Conservation (phyloP, 345 rosid species). For the Conringia planisiliqua region DNA sequence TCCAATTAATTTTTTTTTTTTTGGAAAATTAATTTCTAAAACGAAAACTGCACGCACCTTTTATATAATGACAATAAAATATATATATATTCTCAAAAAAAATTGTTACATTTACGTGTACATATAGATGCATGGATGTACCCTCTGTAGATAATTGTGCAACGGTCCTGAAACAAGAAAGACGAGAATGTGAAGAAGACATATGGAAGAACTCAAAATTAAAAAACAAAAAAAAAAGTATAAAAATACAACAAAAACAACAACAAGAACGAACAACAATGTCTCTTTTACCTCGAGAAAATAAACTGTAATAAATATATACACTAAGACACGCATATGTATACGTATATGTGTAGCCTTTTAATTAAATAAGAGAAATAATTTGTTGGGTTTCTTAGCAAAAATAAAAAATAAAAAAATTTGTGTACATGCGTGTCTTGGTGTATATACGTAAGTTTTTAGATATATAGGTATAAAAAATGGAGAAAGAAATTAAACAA, state of each 20-base stretch:
- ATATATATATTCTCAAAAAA: neutral
- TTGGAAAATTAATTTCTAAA: neutral
- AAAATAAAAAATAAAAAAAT: too few relatives aligned
- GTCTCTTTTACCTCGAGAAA: constrained; percentile 40
- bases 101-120: neutral
- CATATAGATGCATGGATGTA: neutral
- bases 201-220: constrained; percentile 40
- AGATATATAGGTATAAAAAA: neutral
- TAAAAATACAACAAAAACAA: constrained; percentile 28
- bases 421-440: neutral
- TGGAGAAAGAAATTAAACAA: neutral
- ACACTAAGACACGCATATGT: constrained; percentile 16
- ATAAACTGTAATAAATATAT: constrained; percentile 18
- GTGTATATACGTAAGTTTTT: neutral
- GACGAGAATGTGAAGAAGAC: constrained; percentile 28
- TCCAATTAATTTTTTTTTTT: too few relatives aligned
- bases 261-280: constrained; percentile 48
- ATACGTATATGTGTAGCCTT: neutral
- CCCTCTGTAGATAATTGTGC: constrained; percentile 1
- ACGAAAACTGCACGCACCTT: neutral
- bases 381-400: too few relatives aligned
- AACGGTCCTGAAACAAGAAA: constrained; percentile 34
- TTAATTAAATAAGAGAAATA: too few relatives aligned
- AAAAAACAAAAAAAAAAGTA: constrained; percentile 11
- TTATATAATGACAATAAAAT: neutral